Evolutionary conservation across 2,329 filamentous ascomycete species (phyloP).

Genomic region (Fusarium continuum): DNA sequence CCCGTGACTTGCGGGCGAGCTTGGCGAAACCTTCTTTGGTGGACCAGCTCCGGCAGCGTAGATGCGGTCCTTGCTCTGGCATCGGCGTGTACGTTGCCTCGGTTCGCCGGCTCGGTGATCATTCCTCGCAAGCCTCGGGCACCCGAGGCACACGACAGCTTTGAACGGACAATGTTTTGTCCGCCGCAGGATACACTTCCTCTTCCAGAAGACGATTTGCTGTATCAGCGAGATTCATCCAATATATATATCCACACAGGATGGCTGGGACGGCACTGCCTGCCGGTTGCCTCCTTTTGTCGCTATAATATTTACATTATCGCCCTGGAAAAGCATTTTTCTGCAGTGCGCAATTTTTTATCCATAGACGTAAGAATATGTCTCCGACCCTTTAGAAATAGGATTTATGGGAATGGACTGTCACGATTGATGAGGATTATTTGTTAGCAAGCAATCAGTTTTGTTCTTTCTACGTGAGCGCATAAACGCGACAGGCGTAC

Average conservation of each 20-base stretch:
- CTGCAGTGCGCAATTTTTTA: neutral
- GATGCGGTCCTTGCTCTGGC: neutral
- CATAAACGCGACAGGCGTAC: neutral
- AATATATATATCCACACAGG: no score
- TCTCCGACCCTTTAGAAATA: neutral
- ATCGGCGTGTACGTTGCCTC: neutral
- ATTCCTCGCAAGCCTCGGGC: neutral
- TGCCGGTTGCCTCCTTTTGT: neutral
- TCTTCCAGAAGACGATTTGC: no score
- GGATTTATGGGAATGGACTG: neutral
- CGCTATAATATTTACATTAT: no score
- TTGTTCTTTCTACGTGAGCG: neutral
- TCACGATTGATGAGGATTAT: constrained; percentile 18
- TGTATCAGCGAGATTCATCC: no score
- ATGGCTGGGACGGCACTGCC: neutral
- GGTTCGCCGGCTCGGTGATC: neutral
- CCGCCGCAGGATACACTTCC: neutral
- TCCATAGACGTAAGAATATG: neutral
- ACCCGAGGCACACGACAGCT: neutral
- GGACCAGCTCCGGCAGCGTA: constrained; percentile 24
- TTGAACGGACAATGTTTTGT: neutral
- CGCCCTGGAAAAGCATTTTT: no score
- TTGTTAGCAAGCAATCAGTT: constrained; percentile 1
- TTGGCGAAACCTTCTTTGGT: constrained; percentile 32
- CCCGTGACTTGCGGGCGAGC: constrained; percentile 38